A percentile compares a stretch with the other conserved stretches of the same genome.
Evolutionary conservation across 75 land plant genomes (phyloP).

Genomic region (Picea glauca): DNA sequence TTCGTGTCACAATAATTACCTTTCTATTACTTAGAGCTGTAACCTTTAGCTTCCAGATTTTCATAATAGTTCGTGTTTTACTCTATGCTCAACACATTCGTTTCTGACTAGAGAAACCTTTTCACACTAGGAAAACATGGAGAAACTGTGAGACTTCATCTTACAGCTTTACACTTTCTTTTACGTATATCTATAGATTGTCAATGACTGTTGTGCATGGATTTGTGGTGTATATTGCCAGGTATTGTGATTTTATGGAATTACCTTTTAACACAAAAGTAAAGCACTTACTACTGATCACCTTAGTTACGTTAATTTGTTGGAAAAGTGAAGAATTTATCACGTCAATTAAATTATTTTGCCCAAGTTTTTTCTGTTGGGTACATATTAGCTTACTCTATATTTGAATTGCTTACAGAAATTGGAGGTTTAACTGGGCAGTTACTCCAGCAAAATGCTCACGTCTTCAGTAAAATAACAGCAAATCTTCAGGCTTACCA

Average conservation of each 20-base stretch:
- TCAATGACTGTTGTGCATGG: background rate
- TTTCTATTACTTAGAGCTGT: too few species aligned
- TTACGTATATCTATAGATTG: background rate
- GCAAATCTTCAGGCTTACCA: slow-evolving; percentile 53
- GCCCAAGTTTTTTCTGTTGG: background rate
- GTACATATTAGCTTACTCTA: background rate
- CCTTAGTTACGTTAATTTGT: background rate
- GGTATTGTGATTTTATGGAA: background rate
- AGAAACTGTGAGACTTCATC: background rate
- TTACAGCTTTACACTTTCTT: background rate
- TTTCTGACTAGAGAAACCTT: background rate
- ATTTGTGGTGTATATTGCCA: background rate
- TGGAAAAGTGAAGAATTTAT: background rate
- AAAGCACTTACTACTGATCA: background rate
- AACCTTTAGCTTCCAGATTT: background rate
- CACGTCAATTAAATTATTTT: background rate
- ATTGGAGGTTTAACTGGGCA: slow-evolving; percentile 89
- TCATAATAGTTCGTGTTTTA: background rate
- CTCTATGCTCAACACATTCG: background rate
- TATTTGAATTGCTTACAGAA: slow-evolving; percentile 38
- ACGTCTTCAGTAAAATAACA: slow-evolving; percentile 66
- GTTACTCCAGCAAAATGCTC: slow-evolving; percentile 77
- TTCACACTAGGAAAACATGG: background rate
- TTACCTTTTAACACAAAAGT: background rate
- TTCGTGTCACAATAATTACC: background rate